phyloP scores from a whole-genome alignment of 495 filamentous ascomycete genomes.

The Penicillium verhagenii region DNA sequence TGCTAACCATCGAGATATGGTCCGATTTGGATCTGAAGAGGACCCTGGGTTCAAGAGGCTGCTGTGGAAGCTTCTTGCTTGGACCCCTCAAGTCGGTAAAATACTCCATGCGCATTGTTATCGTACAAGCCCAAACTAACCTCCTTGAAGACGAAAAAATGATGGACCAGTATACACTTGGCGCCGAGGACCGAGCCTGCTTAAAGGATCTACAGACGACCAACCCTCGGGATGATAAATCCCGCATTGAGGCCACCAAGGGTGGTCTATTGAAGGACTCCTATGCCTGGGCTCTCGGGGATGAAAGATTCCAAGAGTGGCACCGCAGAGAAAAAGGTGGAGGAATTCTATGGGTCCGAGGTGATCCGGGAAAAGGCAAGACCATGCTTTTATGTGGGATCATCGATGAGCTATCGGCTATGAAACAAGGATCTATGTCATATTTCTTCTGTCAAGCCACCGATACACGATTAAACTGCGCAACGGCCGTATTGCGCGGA shows the following conservation, averaged over 20 bases:
- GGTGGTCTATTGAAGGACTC: slow-evolving; percentile 38
- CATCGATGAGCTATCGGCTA: slow-evolving; percentile 29
- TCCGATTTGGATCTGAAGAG: slow-evolving; percentile 30
- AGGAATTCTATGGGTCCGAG: slow-evolving; percentile 22
- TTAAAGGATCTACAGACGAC: background rate
- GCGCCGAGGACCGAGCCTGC: background rate
- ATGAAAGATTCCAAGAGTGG: slow-evolving; percentile 30
- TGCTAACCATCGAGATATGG: slow-evolving; percentile 41
- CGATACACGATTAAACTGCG: slow-evolving; percentile 32
- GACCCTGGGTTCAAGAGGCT: slow-evolving; percentile 38
- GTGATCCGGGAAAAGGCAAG: slow-evolving; percentile 31
- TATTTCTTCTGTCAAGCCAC: slow-evolving; percentile 52
- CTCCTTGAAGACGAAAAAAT: background rate
- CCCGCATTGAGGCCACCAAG: slow-evolving; percentile 3
- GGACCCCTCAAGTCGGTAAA: slow-evolving; percentile 5
- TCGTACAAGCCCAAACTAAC: too few species aligned
- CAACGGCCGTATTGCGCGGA: slow-evolving; percentile 39
- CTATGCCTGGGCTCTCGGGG: slow-evolving; percentile 40
- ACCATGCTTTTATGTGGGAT: slow-evolving; percentile 42
- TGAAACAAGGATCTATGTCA: slow-evolving; percentile 15
- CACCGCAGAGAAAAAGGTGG: background rate
- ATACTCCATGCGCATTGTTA: background rate
- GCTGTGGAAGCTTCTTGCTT: slow-evolving; percentile 4
- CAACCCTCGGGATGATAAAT: slow-evolving; percentile 3
- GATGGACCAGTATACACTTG: background rate